Conservation (phyloP, 441 rosid species). For the Brassica hybrid region DNA sequence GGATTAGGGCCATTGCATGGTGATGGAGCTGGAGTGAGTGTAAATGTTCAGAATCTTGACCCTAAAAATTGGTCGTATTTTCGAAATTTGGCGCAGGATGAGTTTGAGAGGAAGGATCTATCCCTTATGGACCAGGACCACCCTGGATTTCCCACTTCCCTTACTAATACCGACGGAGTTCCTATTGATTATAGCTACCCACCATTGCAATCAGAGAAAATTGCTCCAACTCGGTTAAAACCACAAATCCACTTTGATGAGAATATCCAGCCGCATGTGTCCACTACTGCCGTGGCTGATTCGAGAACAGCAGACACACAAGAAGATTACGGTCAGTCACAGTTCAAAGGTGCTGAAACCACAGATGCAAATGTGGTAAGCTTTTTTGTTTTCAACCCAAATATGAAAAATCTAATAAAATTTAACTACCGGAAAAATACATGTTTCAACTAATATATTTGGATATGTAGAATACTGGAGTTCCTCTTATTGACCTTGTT, state of each 20-base stretch:
- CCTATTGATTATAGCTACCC: slow-evolving; percentile 52
- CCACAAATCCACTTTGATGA: slow-evolving; percentile 47
- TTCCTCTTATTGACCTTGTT: slow-evolving; percentile 63
- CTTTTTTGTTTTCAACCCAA: slow-evolving; percentile 36
- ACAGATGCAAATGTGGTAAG: slow-evolving; percentile 39
- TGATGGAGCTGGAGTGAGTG: slow-evolving; percentile 78
- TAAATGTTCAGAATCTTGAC: slow-evolving; percentile 75
- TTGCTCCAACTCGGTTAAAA: slow-evolving; percentile 48
- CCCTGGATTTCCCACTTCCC: slow-evolving; percentile 50
- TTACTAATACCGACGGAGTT: slow-evolving; percentile 49
- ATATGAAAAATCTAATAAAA: slow-evolving; percentile 33
- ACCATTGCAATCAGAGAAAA: slow-evolving; percentile 52
- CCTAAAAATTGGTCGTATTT: slow-evolving; percentile 91
- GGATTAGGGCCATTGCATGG: slow-evolving; percentile 54
- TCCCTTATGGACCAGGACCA: slow-evolving; percentile 85
- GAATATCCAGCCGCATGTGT: slow-evolving; percentile 36
- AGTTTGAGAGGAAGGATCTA: slow-evolving; percentile 60
- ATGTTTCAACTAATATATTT: slow-evolving; percentile 31
- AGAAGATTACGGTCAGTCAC: slow-evolving; percentile 49
- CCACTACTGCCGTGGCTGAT: slow-evolving; percentile 33
- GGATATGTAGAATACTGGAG: slow-evolving; percentile 51
- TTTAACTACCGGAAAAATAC: not conserved
- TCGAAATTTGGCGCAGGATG: slow-evolving; percentile 77
- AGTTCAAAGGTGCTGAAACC: slow-evolving; percentile 53
- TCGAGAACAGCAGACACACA: slow-evolving; percentile 34